Base-by-base conservation (phyloP, 2,329 filamentous ascomycete species). In the Hymenoscyphus infarciens region DNA sequence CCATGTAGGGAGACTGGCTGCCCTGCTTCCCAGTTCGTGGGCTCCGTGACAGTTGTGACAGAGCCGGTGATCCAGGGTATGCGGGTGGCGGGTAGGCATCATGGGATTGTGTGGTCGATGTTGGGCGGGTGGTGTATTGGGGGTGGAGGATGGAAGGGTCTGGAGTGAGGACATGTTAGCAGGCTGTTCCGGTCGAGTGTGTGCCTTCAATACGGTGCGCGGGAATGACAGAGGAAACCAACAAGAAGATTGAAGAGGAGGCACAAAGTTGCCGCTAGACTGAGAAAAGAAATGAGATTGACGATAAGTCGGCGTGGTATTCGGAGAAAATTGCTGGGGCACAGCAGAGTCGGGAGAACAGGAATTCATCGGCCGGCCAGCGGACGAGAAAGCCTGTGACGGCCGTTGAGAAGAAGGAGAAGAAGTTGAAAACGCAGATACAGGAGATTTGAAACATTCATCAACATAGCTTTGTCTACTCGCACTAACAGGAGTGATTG, bases 161-260 rank as follows among this genome's bases (percentile, higher is more conserved):
- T 74, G 62, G 22, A 65, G 38, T 53, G 39, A 29, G 5, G n/a
- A 57, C 35, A 31, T 31, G 64, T 74, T 70, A 74, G 71, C 61
- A 61, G 58, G 55, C 22, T 49, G 22, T 59, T 66, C 60, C 25
- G 15, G n/a, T 49, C 35, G 49, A 25, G 53, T 45, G 54, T 22
- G 39, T 49, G 45, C 61, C 62, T 60, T 49, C 42, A 22, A 49
- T 49, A 22, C 25, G 4, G 19, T 58, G 59, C 60, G 64, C 63
- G 60, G 65, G 69, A 68, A 71, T 75, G 70, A 74, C 73, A 71
- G 72, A 78, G 75, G 75, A 81, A 81, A 83, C 79, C 76, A 77
- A 83, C 81, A 82, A 75, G 78, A 80, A 74, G 76, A 78, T 72
- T 78, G 75, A 70, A 81, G 78, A 74, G 81, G 81, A 74, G 79